Evolutionary conservation across 805 yeast species (phyloP).

Genomic region (Kuraishia piskuri): DNA sequence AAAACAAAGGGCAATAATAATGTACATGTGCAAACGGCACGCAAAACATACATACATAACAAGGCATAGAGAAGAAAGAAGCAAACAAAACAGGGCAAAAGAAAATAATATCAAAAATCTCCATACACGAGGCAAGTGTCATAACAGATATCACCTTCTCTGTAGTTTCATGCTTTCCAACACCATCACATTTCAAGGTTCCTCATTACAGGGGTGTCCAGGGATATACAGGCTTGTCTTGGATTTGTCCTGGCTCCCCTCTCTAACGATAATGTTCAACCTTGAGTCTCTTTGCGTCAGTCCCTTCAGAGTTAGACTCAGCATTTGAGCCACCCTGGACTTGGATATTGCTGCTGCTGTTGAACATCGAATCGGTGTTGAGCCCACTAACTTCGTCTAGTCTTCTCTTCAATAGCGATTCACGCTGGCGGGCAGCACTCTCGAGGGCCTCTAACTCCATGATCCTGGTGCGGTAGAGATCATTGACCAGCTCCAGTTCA

Average conservation of each 20-base stretch:
- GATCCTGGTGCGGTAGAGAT: conserved; percentile 75
- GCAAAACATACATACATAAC: background rate
- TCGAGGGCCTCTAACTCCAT: conserved; percentile 72
- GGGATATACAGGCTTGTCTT: too few species aligned
- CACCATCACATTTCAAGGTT: too few species aligned
- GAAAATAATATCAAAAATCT: too few species aligned
- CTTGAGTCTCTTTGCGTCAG: background rate
- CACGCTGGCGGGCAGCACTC: conserved; percentile 43
- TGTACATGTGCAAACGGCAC: background rate
- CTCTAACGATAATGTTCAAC: background rate
- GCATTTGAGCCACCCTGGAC: background rate
- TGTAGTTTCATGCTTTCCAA: too few species aligned
- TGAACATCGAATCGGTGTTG: background rate
- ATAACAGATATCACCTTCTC: background rate
- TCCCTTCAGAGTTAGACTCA: background rate
- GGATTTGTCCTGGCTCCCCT: too few species aligned
- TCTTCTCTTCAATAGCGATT: conserved; percentile 35
- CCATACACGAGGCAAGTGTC: background rate
- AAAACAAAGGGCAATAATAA: background rate
- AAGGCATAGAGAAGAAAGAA: background rate
- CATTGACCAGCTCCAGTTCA: conserved; percentile 87
- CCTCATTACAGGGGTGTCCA: too few species aligned
- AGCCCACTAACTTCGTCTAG: conserved; percentile 30
- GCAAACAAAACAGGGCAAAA: background rate
- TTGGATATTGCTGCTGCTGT: background rate